Evolutionary conservation across 495 filamentous ascomycete species (phyloP), one percentile per base, ranked within the genome.

Genomic region (Annulohypoxylon bovei): DNA sequence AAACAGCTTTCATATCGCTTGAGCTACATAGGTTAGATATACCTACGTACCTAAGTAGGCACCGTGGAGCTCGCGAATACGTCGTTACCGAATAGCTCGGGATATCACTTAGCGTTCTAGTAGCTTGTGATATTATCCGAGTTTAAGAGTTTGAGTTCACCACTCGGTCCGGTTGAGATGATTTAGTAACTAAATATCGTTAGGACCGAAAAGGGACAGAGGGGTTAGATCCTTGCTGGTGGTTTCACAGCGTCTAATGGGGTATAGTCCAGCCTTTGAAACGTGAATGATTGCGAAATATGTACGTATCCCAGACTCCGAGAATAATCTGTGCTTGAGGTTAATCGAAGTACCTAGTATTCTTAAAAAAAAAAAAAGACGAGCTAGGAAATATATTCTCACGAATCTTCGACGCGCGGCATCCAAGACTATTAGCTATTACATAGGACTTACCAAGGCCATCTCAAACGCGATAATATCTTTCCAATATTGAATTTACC

Each of bases 391-490:
- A 27, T 72, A 60, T 60, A 60, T 64, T 56, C 53, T 40, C 47
- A 60, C 61, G 23, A 57, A 61, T 62, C 8, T 58, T 67, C 64
- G 60, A 64, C 64, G 64, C 60, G 60, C 55, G 67, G 67, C 60
- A 62, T 22, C 42, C 33, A 23, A 6, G 9, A 35, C 5, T 16
- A 4, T 32, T 52, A 27, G 28, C 4, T 53, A 6, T 33, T 16
- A 33, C 14, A 53, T 20, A 23, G 22, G 20, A 33, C 30, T 22
- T 42, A 35, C 42, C 54, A 54, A 63, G 42, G 22, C 33, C 47
- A 64, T 55, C 54, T 64, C 60, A 64, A 54, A 64, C 67, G 39
- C 28, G 12, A 53, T 23, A 25, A 47, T 60, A 14, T 54, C 47
- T 67, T 53, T 46, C 23, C 18, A 44, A 32, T 44, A 32, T 7